Percentiles rank a stretch among this genome's conserved stretches.
These are phyloP conservation scores for Aureobasidium uvarum DNA, from an alignment of 2,329 filamentous ascomycete species.

Conservation along the genomic window DNA sequence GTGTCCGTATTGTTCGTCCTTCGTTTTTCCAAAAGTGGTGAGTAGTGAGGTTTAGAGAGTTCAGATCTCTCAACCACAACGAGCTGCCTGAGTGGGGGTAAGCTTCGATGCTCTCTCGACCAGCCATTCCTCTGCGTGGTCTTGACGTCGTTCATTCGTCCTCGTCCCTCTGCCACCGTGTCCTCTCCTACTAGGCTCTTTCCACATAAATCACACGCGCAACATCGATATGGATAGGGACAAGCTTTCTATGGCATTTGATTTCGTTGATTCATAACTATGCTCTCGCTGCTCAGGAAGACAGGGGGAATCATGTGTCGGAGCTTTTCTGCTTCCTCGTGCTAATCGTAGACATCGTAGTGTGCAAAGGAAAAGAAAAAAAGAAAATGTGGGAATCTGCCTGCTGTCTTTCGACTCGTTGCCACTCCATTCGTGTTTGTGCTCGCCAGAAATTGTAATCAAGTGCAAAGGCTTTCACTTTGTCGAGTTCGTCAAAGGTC, in stretches of 20 bases:
- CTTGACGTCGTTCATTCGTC: slow-evolving; percentile 20
- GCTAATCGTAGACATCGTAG: neutral
- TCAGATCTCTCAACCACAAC: slow-evolving; percentile 8
- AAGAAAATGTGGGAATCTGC: neutral
- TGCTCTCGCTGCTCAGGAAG: neutral
- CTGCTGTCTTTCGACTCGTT: neutral
- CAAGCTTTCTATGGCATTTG: neutral
- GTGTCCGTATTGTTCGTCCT: neutral
- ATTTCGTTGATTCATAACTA: slow-evolving; percentile 2
- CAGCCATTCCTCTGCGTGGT: slow-evolving; percentile 16
- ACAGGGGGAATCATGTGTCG: neutral
- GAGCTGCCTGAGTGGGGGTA: neutral
- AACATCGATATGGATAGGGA: neutral
- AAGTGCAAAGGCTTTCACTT: neutral
- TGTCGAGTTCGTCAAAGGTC: neutral
- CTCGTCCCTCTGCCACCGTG: neutral
- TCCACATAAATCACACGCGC: neutral
- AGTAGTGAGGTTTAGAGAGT: neutral
- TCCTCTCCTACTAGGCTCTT: neutral
- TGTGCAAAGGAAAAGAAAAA: neutral
- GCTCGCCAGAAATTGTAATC: neutral
- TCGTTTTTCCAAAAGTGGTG: neutral
- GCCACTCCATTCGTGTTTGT: neutral
- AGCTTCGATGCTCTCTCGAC: slow-evolving; percentile 5
- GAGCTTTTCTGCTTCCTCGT: slow-evolving; percentile 1